Evolutionary conservation across 192 early-diverging fungal species (phyloP), one percentile per base, ranked within the genome.

Genomic region (Rhizophagus clarus): DNA sequence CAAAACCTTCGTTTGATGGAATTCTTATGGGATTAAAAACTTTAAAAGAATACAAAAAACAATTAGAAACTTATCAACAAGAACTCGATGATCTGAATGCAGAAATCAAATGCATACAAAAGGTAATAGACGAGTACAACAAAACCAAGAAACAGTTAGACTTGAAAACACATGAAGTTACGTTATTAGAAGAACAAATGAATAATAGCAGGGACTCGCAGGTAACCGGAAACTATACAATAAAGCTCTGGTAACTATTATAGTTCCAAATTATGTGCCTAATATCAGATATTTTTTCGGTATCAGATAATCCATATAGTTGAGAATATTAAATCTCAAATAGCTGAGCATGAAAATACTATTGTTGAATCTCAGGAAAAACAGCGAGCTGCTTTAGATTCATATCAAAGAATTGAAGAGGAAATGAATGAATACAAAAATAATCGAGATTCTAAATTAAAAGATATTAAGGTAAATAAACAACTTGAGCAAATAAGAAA

Each of bases 391-490:
- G 91, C 91, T 28, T 31, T 83, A 17, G 82, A 80, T 42, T 88
- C 90, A 15, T 89, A 87, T 24, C 77, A 88, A 66, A 85, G 88
- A 42, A 93, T 97, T 64, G 94, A 95, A 77, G 79, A 84, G 51
- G 97, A 99, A 82, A 98, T 98, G 95, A 86, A 88, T 29, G 96
- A 97, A 81, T 96, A 97, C 62, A 90, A 93, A 70, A 86, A 87
- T 45, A 92, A 99, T 83, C 95, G 95, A 80, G 95, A 96, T 47
- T 90, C 90, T 17, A 99, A 98, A 84, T 81, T 99, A 37, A 89
- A 95, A 78, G 91, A 95, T 63, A 88, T 99, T 31, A 88, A 91
- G 67, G 90, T 90, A 82, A 81, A 73, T 70, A 20, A 20, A 32
- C 37, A 40, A 40, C 32, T 40, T 7, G 26, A 62, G 28, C 28